These are phyloP conservation scores for Angomonas ambiguus DNA, from an alignment of 208 protist species.

Conservation along the genomic window DNA sequence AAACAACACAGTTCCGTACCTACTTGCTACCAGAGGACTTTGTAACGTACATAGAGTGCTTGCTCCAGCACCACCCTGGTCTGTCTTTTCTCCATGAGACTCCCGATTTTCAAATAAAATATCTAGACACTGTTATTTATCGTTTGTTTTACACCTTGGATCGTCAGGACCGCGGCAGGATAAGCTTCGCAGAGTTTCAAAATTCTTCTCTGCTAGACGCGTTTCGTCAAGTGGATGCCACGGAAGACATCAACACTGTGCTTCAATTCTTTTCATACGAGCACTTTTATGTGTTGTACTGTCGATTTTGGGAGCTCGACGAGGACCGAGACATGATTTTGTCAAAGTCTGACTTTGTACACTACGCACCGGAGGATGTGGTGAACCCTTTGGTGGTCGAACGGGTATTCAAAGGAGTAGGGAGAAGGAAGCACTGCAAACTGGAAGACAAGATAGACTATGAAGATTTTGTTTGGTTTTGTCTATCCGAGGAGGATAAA, in stretches of 20 bases:
- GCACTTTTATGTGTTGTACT: conserved; percentile 99
- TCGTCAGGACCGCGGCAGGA: conserved; percentile 65
- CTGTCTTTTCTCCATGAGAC: conserved; percentile 91
- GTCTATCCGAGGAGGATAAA: conserved; percentile 96
- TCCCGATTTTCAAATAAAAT: conserved; percentile 93
- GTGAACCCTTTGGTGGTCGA: conserved; percentile 82
- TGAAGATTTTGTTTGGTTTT: conserved; percentile 96
- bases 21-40: conserved; percentile 79
- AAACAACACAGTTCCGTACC: conserved; percentile 19
- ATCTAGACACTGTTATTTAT: conserved; percentile 94
- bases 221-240: conserved; percentile 76
- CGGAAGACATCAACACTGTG: conserved; percentile 88
- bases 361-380: conserved; percentile 76
- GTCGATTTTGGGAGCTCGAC: conserved; percentile 98
- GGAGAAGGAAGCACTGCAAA: conserved; percentile 33
- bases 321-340: conserved; percentile 92
- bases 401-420: conserved; percentile 67
- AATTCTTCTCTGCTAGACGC: conserved; percentile 70
- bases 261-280: conserved; percentile 98
- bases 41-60: conserved; percentile 52
- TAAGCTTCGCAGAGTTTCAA: conserved; percentile 78
- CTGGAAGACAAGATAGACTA: conserved; percentile 77
- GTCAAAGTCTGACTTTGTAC: conserved; percentile 74
- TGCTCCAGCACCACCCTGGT: conserved; percentile 90
- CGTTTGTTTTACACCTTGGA: conserved; percentile 95